Percentiles rank a stretch among this genome's conserved stretches.
Conservation (phyloP, 371 early-diverging fungal genomes). For the Zychaea mexicana region DNA sequence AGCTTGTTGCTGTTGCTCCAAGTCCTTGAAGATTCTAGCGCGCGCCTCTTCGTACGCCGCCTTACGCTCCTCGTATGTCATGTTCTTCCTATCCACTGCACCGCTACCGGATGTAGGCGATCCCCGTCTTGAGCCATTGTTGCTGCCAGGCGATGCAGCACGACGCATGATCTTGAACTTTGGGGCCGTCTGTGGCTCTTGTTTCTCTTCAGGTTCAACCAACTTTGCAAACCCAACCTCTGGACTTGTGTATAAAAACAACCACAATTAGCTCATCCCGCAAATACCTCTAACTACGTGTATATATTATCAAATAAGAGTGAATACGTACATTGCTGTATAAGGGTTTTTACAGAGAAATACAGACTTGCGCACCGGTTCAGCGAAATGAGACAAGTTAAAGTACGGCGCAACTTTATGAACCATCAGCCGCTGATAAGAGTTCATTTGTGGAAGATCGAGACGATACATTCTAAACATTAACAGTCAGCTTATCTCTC, state of each 20-base stretch:
- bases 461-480: conserved; percentile 55
- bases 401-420: conserved; percentile 78
- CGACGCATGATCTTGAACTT: conserved; percentile 59
- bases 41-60: conserved; percentile 77
- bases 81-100: conserved; percentile 49
- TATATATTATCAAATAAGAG: background rate
- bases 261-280: background rate
- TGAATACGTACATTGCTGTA: conserved; percentile 61
- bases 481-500: background rate
- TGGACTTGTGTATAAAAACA: conserved; percentile 32
- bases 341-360: conserved; percentile 61
- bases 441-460: conserved; percentile 76
- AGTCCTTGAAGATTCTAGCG: conserved; percentile 76
- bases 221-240: conserved; percentile 52
- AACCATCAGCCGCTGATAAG: conserved; percentile 76
- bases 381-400: conserved; percentile 65
- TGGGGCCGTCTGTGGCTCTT: conserved; percentile 23
- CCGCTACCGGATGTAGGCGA: conserved; percentile 8
- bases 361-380: conserved; percentile 61
- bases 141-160: conserved; percentile 16
- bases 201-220: conserved; percentile 38
- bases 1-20: conserved; percentile 14
- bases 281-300: no score
- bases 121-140: conserved; percentile 23
- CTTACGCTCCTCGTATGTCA: conserved; percentile 72